phyloP scores from a whole-genome alignment of 768 basidiomycete species.

The Favolaschia claudopus region DNA sequence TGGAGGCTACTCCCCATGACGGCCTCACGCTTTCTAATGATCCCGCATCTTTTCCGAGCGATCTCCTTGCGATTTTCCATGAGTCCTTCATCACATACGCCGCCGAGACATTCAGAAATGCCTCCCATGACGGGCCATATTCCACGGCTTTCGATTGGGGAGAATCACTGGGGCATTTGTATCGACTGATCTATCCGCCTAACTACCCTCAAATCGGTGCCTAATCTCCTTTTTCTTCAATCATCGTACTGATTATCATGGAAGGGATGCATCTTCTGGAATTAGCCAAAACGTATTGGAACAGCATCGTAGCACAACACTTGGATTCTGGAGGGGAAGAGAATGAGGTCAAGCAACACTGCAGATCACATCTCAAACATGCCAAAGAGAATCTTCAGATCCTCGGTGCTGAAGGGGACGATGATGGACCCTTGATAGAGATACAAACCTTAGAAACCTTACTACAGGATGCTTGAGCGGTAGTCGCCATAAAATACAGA shows the following conservation, averaged over 20 bases:
- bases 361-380: conserved; percentile 47
- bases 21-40: conserved; percentile 36
- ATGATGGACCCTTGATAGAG: conserved; percentile 65
- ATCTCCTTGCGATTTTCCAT: conserved; percentile 54
- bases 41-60: conserved; percentile 45
- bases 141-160: conserved; percentile 61
- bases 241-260: not conserved
- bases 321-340: conserved; percentile 24
- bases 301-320: conserved; percentile 53
- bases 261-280: conserved; percentile 80
- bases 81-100: conserved; percentile 65
- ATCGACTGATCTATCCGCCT: conserved; percentile 72
- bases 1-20: conserved; percentile 39
- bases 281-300: conserved; percentile 82
- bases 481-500: no score
- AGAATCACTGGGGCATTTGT: conserved; percentile 66
- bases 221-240: conserved; percentile 30
- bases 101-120: conserved; percentile 68
- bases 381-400: conserved; percentile 51
- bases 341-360: conserved; percentile 36
- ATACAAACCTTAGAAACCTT: conserved; percentile 52
- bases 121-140: conserved; percentile 74
- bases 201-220: conserved; percentile 87
- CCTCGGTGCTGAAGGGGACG: conserved; percentile 71
- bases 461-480: conserved; percentile 36